Evolutionary conservation across 805 yeast species (phyloP), one percentile per base, ranked within the genome.

Genomic region (Starmerella geochares): DNA sequence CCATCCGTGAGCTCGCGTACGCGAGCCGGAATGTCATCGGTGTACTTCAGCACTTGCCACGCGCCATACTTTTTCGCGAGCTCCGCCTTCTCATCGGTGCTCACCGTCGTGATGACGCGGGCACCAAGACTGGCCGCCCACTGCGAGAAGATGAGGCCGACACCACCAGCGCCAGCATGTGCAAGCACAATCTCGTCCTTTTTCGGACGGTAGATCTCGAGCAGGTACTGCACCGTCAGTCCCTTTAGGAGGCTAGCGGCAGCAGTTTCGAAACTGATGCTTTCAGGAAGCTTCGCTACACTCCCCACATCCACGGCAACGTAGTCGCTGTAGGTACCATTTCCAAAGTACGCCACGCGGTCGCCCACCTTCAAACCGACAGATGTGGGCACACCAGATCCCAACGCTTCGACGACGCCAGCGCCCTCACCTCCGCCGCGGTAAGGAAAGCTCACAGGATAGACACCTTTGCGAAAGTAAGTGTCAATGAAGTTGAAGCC

Each of bases 121-220:
- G 87, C 96, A 19, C 95, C 94, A 44, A 69, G 71, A 21, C 66
- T 60, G 27, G 71, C 65, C 45, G 82, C 66, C 65, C 87, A 68
- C 64, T 87, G 95, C 45, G 73, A 70, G 48, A 86, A 68, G 17
- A 85, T 57, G 46, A 77, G 73, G 4, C 97, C 97, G 46, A 85
- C 90, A 50, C 96, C 96, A 41, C 96, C 97, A 2, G 96, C 96
- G 7, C 95, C 95, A 3, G 96, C 96, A 70, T 87, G 86, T 23
- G 86, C 80, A 42, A 88, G 71, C 39, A 83, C 75, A 57, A 67
- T 74, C 51, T 90, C 96, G 47, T 79, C 88, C 24, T 36, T 39
- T 62, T 75, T 69, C 58, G 84, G 63, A 35, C 85, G 83, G 1
- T 71, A 60, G 1, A 92, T 76, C 32, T 72, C 67, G 42, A 78